A percentile compares a stretch with the other conserved stretches of the same genome.
phyloP scores from a whole-genome alignment of 2,329 filamentous ascomycete genomes.

The Cladosporium sp. region DNA sequence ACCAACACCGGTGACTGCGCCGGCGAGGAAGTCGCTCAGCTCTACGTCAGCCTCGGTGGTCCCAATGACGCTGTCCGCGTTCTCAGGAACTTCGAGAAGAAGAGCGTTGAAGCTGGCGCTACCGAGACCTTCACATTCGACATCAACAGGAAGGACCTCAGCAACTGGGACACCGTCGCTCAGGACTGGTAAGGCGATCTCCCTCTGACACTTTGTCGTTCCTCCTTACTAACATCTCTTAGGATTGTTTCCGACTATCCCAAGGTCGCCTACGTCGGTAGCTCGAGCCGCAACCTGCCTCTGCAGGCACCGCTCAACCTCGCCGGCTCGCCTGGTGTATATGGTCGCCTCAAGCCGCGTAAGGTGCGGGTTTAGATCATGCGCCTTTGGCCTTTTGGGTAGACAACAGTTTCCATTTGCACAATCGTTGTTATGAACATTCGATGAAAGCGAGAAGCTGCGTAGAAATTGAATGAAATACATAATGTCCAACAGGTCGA shows the following conservation, averaged over 20 bases:
- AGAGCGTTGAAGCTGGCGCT: slow-evolving; percentile 67
- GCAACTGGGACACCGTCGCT: slow-evolving; percentile 74
- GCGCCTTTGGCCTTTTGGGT: not conserved
- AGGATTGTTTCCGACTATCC: slow-evolving; percentile 52
- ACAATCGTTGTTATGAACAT: no score
- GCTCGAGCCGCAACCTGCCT: slow-evolving; percentile 54
- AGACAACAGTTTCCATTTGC: not conserved
- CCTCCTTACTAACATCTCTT: not conserved
- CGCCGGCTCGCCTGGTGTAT: not conserved
- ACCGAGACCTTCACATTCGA: slow-evolving; percentile 62
- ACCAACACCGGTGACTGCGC: slow-evolving; percentile 64
- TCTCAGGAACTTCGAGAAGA: slow-evolving; percentile 76
- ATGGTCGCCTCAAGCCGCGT: slow-evolving; percentile 6
- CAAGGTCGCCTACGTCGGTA: slow-evolving; percentile 59
- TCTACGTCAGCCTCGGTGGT: slow-evolving; percentile 76
- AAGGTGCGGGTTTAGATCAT: slow-evolving; percentile 2
- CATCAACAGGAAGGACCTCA: slow-evolving; percentile 75
- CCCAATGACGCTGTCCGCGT: slow-evolving; percentile 62
- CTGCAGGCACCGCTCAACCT: slow-evolving; percentile 32
- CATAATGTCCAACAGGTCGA: no score
- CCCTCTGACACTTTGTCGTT: not conserved
- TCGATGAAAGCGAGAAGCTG: no score
- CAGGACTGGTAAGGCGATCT: slow-evolving; percentile 67
- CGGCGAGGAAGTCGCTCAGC: slow-evolving; percentile 70
- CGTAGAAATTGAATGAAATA: no score